A percentile compares a stretch with the other conserved stretches of the same genome.
Conservation (phyloP, 2,329 filamentous ascomycete species). For the Sarocladium kiliense region DNA sequence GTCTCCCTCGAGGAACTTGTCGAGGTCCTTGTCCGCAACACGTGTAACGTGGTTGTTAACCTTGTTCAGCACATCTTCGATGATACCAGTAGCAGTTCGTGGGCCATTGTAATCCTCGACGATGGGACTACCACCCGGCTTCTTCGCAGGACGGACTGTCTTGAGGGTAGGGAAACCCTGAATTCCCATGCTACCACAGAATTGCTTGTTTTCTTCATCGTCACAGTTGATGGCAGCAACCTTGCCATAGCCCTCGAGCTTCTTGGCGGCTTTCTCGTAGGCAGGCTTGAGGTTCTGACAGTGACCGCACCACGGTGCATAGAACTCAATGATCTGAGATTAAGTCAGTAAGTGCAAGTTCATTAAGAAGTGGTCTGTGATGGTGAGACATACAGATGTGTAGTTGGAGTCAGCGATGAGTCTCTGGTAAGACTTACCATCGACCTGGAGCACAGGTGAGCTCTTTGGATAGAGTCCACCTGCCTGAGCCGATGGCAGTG, state of each 20-base stretch:
- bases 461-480: constrained; percentile 73
- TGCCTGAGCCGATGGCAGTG: constrained; percentile 60
- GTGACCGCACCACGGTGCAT: constrained; percentile 96
- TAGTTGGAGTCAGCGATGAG: constrained; percentile 86
- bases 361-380: background rate
- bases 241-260: constrained; percentile 85
- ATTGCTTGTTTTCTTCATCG: constrained; percentile 82
- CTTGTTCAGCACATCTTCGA: constrained; percentile 76
- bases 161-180: constrained; percentile 96
- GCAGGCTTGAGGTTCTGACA: constrained; percentile 93
- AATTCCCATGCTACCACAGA: constrained; percentile 81
- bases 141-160: constrained; percentile 81
- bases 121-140: constrained; percentile 64
- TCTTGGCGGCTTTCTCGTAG: constrained; percentile 89
- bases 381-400: constrained; percentile 64
- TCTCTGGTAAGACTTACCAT: constrained; percentile 71
- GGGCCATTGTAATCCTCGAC: constrained; percentile 89
- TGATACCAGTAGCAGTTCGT: constrained; percentile 79
- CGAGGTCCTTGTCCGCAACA: constrained; percentile 73
- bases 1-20: constrained; percentile 68
- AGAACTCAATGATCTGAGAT: constrained; percentile 70
- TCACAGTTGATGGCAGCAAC: constrained; percentile 95
- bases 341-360: background rate
- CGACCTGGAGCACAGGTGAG: constrained; percentile 81
- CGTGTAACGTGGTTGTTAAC: constrained; percentile 89